phyloP scores from a whole-genome alignment of 2,329 filamentous ascomycete genomes.

The Remersonia thermophila region DNA sequence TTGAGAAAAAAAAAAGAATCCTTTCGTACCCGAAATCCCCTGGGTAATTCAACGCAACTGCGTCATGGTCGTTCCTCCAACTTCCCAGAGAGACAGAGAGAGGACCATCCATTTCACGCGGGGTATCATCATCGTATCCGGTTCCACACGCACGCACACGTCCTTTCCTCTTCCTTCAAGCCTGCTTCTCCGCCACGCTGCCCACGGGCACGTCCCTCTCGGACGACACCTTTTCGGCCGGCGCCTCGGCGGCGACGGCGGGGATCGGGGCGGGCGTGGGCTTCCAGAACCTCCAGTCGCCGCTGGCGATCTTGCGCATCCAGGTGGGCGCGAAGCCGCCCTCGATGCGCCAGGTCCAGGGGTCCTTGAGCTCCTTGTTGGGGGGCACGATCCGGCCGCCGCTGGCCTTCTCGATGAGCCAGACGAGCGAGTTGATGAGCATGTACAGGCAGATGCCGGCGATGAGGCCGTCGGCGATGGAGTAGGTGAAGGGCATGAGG shows the following conservation, averaged over 20 bases:
- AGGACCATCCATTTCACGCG: no score
- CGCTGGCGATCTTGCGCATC: slow-evolving; percentile 49
- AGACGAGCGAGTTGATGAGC: slow-evolving; percentile 59
- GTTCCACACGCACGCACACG: no score
- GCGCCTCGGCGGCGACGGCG: slow-evolving; percentile 2
- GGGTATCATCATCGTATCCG: no score
- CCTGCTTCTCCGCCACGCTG: no score
- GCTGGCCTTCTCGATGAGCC: slow-evolving; percentile 52
- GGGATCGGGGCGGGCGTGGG: background rate
- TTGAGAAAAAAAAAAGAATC: no score
- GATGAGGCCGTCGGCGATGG: slow-evolving; percentile 76
- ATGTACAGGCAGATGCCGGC: slow-evolving; percentile 68
- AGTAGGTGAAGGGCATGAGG: slow-evolving; percentile 84
- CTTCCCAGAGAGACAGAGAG: no score
- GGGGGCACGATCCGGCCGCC: slow-evolving; percentile 60
- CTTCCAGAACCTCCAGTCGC: slow-evolving; percentile 35
- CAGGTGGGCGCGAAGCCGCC: slow-evolving; percentile 67
- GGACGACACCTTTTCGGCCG: background rate
- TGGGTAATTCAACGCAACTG: no score
- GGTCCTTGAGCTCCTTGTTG: slow-evolving; percentile 65
- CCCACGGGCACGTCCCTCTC: no score
- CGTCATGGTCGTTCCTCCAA: no score
- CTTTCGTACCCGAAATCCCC: no score
- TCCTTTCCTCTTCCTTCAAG: no score
- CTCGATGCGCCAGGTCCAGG: slow-evolving; percentile 65